Percentiles rank a stretch among this genome's conserved stretches.
These are phyloP conservation scores for Paralagenidium karlingii DNA, from an alignment of 352 stramenopile species.

Conservation along the genomic window DNA sequence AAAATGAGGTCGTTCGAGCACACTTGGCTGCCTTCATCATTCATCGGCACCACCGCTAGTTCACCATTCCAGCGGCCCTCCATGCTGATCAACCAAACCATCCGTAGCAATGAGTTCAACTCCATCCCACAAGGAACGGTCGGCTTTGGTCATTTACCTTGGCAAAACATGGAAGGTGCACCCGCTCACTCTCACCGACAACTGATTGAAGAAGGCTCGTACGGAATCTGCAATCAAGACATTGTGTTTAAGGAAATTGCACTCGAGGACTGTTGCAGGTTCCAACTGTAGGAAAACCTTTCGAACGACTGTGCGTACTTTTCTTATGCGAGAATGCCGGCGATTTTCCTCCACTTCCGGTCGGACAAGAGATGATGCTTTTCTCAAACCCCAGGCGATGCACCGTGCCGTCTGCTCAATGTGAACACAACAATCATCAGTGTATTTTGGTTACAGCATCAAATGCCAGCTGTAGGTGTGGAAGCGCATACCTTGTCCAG, in stretches of 20 bases:
- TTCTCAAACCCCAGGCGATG: conserved; percentile 74
- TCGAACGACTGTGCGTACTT: conserved; percentile 4
- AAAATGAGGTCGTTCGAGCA: conserved; percentile 79
- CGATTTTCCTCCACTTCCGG: conserved; percentile 25
- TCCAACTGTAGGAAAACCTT: background rate
- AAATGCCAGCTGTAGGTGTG: no score
- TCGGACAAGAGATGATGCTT: conserved; percentile 59
- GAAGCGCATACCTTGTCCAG: conserved; percentile 28
- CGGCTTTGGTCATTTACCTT: conserved; percentile 7
- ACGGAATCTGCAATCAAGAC: conserved; percentile 9
- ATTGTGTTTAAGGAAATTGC: background rate
- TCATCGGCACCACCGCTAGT: conserved; percentile 43
- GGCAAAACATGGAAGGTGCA: conserved; percentile 79
- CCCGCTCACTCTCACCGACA: conserved; percentile 75
- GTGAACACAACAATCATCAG: background rate
- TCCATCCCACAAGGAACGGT: background rate
- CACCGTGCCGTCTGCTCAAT: conserved; percentile 47
- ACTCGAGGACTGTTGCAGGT: background rate
- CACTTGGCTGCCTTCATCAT: conserved; percentile 74
- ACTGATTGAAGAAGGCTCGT: conserved; percentile 76
- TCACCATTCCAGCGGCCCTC: conserved; percentile 83
- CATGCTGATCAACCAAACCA: conserved; percentile 18
- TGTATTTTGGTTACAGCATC: background rate
- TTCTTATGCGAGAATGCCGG: conserved; percentile 52
- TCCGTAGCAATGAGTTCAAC: background rate